Conservation (phyloP, 225 moss, liverwort and hornwort species). For the Sphagnum tenellum region DNA sequence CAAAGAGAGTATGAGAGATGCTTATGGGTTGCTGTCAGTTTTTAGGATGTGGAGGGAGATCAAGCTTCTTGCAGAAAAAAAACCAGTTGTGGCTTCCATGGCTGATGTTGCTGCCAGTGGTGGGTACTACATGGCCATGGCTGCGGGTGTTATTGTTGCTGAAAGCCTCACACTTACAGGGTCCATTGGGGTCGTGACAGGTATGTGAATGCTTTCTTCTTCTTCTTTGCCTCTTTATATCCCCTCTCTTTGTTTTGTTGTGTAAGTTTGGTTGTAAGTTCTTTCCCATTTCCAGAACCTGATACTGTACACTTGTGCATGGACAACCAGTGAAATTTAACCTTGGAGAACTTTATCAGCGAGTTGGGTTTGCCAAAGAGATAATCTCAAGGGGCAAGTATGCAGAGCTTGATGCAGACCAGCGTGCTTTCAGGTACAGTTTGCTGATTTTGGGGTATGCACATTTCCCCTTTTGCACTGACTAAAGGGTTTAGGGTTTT, state of each 20-base stretch:
- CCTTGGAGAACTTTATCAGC: slow-evolving; percentile 81
- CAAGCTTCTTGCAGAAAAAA: slow-evolving; percentile 79
- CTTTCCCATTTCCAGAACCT: too few species aligned
- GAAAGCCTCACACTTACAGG: slow-evolving; percentile 90
- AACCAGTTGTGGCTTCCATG: slow-evolving; percentile 96
- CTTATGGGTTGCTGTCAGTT: not conserved
- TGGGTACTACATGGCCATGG: slow-evolving; percentile 99
- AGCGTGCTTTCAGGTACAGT: slow-evolving; percentile 75
- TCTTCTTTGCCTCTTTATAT: too few species aligned
- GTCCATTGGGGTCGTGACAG: slow-evolving; percentile 96
- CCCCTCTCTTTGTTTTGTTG: too few species aligned
- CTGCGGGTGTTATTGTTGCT: slow-evolving; percentile 80
- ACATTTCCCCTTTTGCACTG: too few species aligned
- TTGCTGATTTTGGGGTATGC: too few species aligned
- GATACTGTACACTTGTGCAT: too few species aligned
- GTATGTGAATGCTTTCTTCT: slow-evolving; percentile 13
- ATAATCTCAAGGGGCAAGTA: slow-evolving; percentile 84
- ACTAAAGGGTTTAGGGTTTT: too few species aligned
- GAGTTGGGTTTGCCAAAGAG: slow-evolving; percentile 87
- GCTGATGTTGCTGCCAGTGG: slow-evolving; percentile 98
- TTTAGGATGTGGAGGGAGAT: slow-evolving; percentile 98
- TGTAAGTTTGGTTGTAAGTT: too few species aligned
- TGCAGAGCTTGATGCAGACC: slow-evolving; percentile 94
- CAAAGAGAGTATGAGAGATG: too few species aligned
- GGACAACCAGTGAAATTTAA: slow-evolving; percentile 70